Evolutionary conservation across 352 stramenopile species (phyloP).

Genomic region (Pythium aquatile): DNA sequence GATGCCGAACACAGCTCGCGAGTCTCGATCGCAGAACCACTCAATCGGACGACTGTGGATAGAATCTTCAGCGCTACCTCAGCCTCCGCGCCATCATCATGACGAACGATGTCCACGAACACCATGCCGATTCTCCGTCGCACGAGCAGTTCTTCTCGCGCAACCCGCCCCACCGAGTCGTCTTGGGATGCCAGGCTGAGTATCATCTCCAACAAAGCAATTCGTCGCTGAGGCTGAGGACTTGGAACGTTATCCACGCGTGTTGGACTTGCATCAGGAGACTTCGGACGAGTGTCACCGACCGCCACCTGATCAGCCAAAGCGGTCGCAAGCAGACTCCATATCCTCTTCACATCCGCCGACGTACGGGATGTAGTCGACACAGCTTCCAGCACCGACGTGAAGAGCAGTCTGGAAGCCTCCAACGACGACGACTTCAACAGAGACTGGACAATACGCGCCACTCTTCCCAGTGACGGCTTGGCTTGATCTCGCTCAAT

Average conservation of each 20-base stretch:
- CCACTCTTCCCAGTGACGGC: conserved; percentile 6
- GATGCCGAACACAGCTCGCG: conserved; percentile 7
- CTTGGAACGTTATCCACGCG: neutral
- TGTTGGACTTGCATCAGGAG: neutral
- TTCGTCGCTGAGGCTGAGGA: neutral
- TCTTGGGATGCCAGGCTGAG: neutral
- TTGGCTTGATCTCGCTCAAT: conserved; percentile 5
- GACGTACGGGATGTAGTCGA: neutral
- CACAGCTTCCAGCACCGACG: conserved; percentile 7
- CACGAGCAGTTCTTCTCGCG: conserved; percentile 17
- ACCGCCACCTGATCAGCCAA: neutral
- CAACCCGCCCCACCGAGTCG: conserved; percentile 10
- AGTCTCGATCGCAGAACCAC: neutral
- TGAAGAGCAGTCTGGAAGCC: neutral
- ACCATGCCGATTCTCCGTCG: conserved; percentile 12
- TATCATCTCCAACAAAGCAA: conserved; percentile 5
- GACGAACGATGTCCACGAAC: conserved; percentile 9
- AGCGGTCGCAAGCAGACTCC: neutral
- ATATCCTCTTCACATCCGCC: neutral
- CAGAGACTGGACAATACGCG: conserved; percentile 5
- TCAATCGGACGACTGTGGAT: neutral
- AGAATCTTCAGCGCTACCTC: conserved; percentile 17
- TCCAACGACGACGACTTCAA: neutral
- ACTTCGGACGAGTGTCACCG: neutral
- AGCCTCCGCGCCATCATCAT: conserved; percentile 9